Evolutionary conservation across 2,329 filamentous ascomycete genomes (phyloP), one percentile per base, ranked within the genome.

Genomic region (Alternaria viburni): DNA sequence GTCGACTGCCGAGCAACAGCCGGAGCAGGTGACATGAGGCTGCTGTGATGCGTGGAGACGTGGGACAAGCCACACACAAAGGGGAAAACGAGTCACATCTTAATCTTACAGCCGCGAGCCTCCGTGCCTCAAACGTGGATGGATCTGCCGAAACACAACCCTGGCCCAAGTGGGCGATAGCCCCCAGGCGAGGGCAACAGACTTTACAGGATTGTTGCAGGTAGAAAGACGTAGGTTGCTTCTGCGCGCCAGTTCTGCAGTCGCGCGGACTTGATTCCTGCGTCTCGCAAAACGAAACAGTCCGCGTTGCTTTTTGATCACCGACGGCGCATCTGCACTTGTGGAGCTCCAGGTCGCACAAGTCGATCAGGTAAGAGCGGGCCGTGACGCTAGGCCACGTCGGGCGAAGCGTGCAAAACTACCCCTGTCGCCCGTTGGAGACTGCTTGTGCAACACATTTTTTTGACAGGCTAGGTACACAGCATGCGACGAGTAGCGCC

Each of bases 351-450:
- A 67, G 59, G 68, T 65, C 43, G 65, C 60, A 70, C 65, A 67
- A 51, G 65, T 64, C 68, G 72, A 74, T 75, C 69, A 69, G 62
- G 62, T 64, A 68, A 63, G 61, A 57, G 65, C 68, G 74, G 74
- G 71, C 73, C 74, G 73, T 66, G 50, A 58, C 11, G 70, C 73
- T 76, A 77, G 68, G 44, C 25, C 68, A 19, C 9, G 30, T 69
- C 52, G 11, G 65, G 68, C 47, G 62, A 62, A 47, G 62, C 57
- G 66, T 10, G 36, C 54, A 62, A 59, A 57, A 52, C 54, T 26
- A 73, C 65, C 72, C 73, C 68, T 74, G 72, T 67, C 26, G 28
- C 64, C 71, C 67, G 70, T 72, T 75, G 58, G 64, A 69, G 60
- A 59, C 66, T 70, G 59, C 67, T 67, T 68, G 71, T 67, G 70